Base-by-base conservation (phyloP, 331 rosid species). In the Prunus yedoensis region DNA sequence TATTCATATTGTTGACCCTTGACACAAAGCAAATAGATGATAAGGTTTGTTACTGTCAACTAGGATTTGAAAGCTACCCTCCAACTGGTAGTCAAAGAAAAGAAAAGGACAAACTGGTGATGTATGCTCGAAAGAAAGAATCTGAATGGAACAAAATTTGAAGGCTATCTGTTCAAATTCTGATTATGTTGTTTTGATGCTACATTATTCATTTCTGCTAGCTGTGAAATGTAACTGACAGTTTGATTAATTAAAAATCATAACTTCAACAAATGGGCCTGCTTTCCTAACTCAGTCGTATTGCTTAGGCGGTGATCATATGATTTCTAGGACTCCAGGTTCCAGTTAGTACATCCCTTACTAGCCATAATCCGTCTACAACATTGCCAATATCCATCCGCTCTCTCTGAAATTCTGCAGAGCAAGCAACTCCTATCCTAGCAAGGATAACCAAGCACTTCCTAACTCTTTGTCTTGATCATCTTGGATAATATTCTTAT, bases 381-480 rank as follows among this genome's bases (percentile, higher is more conserved):
- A 53, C 81, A 43, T 76, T 11, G 11, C 28, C 30, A 12, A 70
- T 81, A 3, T 76, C 65, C 78, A 46, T 47, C 50, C 84, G 54
- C 14, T n/a, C 68, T 28, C 57, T 46, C 1, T 81, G 66, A 4
- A 12, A 17, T 3, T 28, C 63, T 30, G 8, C 51, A 3, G 78
- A 74, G 50, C 78, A 74, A 30, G 70, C 78, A 47, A 61, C 63
- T 64, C 63, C 78, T 46, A 63, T 63, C 5, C 47, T 1, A 8
- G 61, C 78, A 28, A 49, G 6, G 32, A 57, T 18, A 49, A 50
- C 38, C 59, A 63, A 23, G 71, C 78, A 63, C 23, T 74, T 15
- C 2, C 38, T 21, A 50, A 74, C 9, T 30, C 62, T 27, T 7
- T 38, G 10, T 10, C 16, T 21, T 20, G 4, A 12, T 74, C 61